Evolutionary conservation across 1,284 basidiomycete species (phyloP), one percentile per base, ranked within the genome.

Genomic region (Hymenochaete sp.): DNA sequence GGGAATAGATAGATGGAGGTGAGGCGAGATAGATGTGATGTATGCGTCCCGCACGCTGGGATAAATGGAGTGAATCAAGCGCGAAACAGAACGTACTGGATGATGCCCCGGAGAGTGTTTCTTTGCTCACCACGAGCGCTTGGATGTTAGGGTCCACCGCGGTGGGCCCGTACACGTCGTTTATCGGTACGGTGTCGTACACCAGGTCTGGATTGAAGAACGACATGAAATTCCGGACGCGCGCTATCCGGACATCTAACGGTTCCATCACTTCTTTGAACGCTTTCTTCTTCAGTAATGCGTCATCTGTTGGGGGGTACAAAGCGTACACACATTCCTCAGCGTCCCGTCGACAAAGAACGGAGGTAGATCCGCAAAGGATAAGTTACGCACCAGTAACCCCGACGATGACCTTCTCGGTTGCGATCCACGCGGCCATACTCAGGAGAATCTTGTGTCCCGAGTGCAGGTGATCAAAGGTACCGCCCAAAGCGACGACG

Each of bases 391-490:
- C 50, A 85, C 87, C 83, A 42, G 87, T 88, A 28, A 98, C 70
- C 3, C 96, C 96, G 45, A 96, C 79, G 52, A 98, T 89, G 57
- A 98, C 65, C 61, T 89, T 91, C 52, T 73, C 63, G 38, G 67
- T 63, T 0, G 91, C 73, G 48, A 97, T 77, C 71, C 88, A 91
- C 1, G 86, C 79, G 6, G 79, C 83, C 78, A 96, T 91, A 55
- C 89, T 89, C 4, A 99, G 75, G 28, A 99, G 75, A 49, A 98
- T 93, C 67, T 98, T 98, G 71, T 99, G 95, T 0, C 95, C 95
- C 1, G 92, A 81, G 61, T 99, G 95, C 13, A 99, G 75, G 60
- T 98, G 96, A 63, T 99, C 95, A 61, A 98, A 98, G 0, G 95
- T 98, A 8, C 83, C 83, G 21, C 83, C 83, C 7, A 82, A 53